phyloP scores from a whole-genome alignment of 306 rosid species.

The Lathyrus sativus region DNA sequence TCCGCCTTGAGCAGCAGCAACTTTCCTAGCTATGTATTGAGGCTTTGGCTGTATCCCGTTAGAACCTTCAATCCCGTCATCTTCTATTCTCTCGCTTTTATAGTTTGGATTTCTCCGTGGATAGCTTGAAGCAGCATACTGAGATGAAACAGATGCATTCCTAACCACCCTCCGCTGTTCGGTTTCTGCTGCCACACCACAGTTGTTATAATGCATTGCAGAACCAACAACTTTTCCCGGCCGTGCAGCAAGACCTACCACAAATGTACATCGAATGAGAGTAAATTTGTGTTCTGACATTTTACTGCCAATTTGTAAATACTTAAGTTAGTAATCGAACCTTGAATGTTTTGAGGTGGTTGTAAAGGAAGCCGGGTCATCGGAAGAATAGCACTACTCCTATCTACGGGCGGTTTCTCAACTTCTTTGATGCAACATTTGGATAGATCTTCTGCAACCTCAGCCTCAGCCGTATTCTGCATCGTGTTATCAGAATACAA shows the following conservation, averaged over 20 bases:
- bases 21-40: slow-evolving; percentile 85
- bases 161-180: slow-evolving; percentile 75
- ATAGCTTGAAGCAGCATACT: slow-evolving; percentile 65
- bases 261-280: slow-evolving; percentile 6
- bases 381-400: slow-evolving; percentile 64
- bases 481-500: slow-evolving; percentile 65
- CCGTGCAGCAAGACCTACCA: slow-evolving; percentile 79
- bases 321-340: slow-evolving; percentile 40
- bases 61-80: slow-evolving; percentile 75
- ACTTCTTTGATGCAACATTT: slow-evolving; percentile 82
- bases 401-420: slow-evolving; percentile 67
- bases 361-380: slow-evolving; percentile 69
- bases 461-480: slow-evolving; percentile 66
- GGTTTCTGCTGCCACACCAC: slow-evolving; percentile 73
- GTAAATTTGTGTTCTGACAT: no score
- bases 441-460: slow-evolving; percentile 78
- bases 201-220: slow-evolving; percentile 74
- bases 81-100: slow-evolving; percentile 72
- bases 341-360: slow-evolving; percentile 83
- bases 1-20: slow-evolving; percentile 91
- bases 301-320: background rate
- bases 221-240: slow-evolving; percentile 92
- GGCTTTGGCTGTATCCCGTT: slow-evolving; percentile 88
- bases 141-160: slow-evolving; percentile 64
- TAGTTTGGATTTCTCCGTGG: slow-evolving; percentile 82